Conservation (phyloP, 169 alveolate species). For the Miamiensis avidus region DNA sequence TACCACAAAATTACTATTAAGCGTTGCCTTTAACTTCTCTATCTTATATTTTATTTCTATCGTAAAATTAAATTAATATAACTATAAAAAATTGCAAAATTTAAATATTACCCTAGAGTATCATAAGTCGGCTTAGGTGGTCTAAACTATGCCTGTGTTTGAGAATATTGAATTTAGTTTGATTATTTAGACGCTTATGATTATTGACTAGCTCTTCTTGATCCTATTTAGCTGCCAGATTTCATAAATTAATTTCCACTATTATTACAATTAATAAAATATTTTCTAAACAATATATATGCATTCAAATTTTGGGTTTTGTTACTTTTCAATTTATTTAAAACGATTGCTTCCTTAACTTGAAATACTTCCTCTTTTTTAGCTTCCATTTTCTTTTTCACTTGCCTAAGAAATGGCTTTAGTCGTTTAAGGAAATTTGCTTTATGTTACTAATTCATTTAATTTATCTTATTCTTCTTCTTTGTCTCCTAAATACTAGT, state of each 20-base stretch:
- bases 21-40: background rate
- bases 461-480: background rate
- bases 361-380: background rate
- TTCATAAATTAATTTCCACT: background rate
- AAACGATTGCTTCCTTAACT: background rate
- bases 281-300: no score
- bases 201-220: background rate
- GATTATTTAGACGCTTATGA: no score
- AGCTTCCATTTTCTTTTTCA: background rate
- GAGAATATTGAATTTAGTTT: background rate
- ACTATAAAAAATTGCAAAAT: no score
- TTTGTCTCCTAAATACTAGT: conserved; percentile 2
- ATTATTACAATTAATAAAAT: no score
- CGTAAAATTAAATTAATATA: no score
- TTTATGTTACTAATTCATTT: background rate
- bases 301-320: no score
- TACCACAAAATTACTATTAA: background rate
- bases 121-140: background rate
- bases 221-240: background rate
- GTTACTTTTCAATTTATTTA: no score
- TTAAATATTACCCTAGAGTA: background rate
- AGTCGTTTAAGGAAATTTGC: no score
- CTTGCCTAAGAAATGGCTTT: background rate
- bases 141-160: background rate
- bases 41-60: background rate